A percentile compares a stretch with the other conserved stretches of the same genome.
Conservation (phyloP, 2,329 filamentous ascomycete species). For the Alternaria triticina region DNA sequence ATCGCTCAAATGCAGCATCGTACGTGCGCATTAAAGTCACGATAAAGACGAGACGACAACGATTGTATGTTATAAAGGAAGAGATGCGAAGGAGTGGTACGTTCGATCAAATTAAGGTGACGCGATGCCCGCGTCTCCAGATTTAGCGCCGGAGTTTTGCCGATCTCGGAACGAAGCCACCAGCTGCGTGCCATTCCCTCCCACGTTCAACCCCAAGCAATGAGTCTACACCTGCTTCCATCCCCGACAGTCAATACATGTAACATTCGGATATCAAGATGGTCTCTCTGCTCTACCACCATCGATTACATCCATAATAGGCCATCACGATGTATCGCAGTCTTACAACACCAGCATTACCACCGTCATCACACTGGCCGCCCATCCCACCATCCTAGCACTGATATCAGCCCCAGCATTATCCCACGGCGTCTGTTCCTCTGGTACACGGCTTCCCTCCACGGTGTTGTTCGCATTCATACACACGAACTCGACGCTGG, state of each 20-base stretch:
- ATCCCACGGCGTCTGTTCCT: background rate
- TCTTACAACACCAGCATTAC: slow-evolving; percentile 2
- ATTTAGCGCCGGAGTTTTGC: background rate
- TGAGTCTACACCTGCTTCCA: background rate
- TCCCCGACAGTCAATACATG: background rate
- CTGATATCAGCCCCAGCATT: background rate
- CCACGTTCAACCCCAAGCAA: background rate
- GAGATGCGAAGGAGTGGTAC: background rate
- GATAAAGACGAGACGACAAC: background rate
- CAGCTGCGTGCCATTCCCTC: background rate
- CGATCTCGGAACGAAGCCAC: background rate
- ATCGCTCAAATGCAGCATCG: background rate
- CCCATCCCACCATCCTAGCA: slow-evolving; percentile 2
- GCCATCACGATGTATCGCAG: background rate
- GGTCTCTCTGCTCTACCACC: background rate
- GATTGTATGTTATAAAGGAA: background rate
- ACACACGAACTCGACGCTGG: background rate
- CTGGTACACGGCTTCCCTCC: background rate
- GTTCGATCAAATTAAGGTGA: background rate
- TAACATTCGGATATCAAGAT: background rate
- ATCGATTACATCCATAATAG: background rate
- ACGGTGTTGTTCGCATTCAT: slow-evolving; percentile 1
- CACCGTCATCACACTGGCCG: background rate
- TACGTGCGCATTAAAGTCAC: background rate
- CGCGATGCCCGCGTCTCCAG: background rate